Evolutionary conservation across 768 basidiomycete species (phyloP).

Genomic region (Serendipita sp.): DNA sequence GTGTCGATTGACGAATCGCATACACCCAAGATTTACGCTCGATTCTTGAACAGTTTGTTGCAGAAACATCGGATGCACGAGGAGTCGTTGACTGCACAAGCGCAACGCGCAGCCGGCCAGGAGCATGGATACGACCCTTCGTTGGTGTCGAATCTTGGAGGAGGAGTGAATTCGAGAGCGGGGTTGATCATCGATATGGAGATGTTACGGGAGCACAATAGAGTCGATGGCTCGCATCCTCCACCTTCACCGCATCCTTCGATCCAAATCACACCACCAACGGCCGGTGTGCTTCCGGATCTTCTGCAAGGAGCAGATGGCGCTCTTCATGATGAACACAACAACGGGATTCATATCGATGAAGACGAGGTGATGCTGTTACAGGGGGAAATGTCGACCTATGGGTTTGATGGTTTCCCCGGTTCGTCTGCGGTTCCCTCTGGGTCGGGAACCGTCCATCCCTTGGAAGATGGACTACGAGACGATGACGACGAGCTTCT

Average conservation of each 20-base stretch:
- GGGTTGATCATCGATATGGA: not conserved
- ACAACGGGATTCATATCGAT: not conserved
- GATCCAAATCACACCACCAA: conserved; percentile 1
- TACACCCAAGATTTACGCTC: conserved; percentile 41
- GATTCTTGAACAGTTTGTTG: conserved; percentile 37
- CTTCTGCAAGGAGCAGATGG: not conserved
- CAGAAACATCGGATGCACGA: conserved; percentile 20
- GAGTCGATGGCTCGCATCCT: not conserved
- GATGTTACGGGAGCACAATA: not conserved
- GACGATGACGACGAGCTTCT: not conserved
- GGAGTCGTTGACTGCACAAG: not conserved
- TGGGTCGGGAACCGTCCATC: not conserved
- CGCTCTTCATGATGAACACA: not conserved
- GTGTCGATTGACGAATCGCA: conserved; percentile 42
- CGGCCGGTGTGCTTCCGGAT: not conserved
- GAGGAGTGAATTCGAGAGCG: not conserved
- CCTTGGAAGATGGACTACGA: not conserved
- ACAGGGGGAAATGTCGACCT: not conserved
- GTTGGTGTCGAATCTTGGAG: too few species aligned
- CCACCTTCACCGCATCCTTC: not conserved
- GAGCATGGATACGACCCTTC: not conserved
- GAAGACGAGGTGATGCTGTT: not conserved
- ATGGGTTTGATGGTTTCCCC: not conserved
- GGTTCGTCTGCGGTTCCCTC: not conserved
- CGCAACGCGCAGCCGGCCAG: not conserved